These are phyloP conservation scores for Cyclotella kingstonii DNA, from an alignment of 108 stramenopile genomes.

Conservation along the genomic window DNA sequence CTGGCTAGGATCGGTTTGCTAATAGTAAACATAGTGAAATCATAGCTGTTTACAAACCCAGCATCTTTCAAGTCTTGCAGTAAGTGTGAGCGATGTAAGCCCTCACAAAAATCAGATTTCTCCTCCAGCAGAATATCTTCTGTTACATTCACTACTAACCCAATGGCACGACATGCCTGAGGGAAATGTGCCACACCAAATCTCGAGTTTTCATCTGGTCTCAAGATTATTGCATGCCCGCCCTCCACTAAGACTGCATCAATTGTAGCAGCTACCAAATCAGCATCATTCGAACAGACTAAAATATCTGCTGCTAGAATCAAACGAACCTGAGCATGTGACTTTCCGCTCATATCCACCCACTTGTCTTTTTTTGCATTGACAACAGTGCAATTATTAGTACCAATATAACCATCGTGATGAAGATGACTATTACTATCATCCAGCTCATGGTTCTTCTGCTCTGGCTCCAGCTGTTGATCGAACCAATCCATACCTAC, in stretches of 20 bases:
- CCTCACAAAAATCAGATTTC: background rate
- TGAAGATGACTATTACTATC: background rate
- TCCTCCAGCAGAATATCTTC: slow-evolving; percentile 16
- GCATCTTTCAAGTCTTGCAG: slow-evolving; percentile 20
- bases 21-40: slow-evolving; percentile 28
- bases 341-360: slow-evolving; percentile 19
- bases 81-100: background rate
- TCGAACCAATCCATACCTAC: slow-evolving; percentile 36
- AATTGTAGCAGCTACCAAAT: slow-evolving; percentile 29
- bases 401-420: too few species aligned
- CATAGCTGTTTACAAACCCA: slow-evolving; percentile 20
- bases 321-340: slow-evolving; percentile 26
- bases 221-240: slow-evolving; percentile 19
- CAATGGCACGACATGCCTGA: slow-evolving; percentile 12
- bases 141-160: slow-evolving; percentile 17
- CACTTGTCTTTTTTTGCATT: slow-evolving; percentile 4
- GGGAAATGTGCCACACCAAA: slow-evolving; percentile 32
- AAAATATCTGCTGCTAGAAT: slow-evolving; percentile 34
- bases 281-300: slow-evolving; percentile 38
- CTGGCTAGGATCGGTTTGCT: slow-evolving; percentile 27
- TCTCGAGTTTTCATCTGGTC: slow-evolving; percentile 3
- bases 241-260: slow-evolving; percentile 25
- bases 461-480: slow-evolving; percentile 3
- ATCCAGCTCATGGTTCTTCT: background rate
- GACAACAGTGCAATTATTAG: too few species aligned